Evolutionary conservation across 768 basidiomycete genomes (phyloP), one percentile per base, ranked within the genome.

Genomic region (Coprinopsis cinerea): DNA sequence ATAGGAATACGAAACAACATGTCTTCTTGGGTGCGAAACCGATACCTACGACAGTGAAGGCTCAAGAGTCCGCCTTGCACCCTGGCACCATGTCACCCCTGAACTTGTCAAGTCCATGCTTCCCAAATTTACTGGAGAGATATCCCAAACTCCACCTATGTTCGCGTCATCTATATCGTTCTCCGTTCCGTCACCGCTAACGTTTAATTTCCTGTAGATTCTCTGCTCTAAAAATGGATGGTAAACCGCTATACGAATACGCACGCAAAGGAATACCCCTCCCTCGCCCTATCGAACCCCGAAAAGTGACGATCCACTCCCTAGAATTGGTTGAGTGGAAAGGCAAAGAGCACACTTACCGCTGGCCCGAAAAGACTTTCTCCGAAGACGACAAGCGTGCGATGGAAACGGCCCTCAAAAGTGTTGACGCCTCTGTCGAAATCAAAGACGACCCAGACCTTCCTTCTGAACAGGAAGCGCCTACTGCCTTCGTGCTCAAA

Each of bases 171-270:
- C 26, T 23, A 25, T 3, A 35, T 13, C 35, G 2, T 30, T 13
- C 49, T 23, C 36, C 32, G 45, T 42, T 44, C 43, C 26, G 45
- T 45, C 22, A 37, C 32, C 18, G 18, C 20, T 40, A 22, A n/a
- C 15, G 17, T 27, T 28, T 46, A 35, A 43, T 24, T 40, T 27
- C 37, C 14, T 23, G 14, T 61, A 97, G 95, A 62, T 99, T 94
- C 68, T 98, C 96, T 9, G 96, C 96, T 1, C 74, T 98, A 28
- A 98, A 98, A 67, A 98, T 98, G 94, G 93, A 98, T 56, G 96
- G 96, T 1, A 90, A 79, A 64, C 92, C 92, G 0, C 65, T 98
- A 28, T 92, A 98, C 64, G 94, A 98, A 58, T 99, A 98, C 61
- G 96, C 96, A 17, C 82, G 96, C 2, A 76, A 85, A 60, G 88